Conservation (phyloP, 2,329 filamentous ascomycete genomes). For the Cladophialophora chaetospira region DNA sequence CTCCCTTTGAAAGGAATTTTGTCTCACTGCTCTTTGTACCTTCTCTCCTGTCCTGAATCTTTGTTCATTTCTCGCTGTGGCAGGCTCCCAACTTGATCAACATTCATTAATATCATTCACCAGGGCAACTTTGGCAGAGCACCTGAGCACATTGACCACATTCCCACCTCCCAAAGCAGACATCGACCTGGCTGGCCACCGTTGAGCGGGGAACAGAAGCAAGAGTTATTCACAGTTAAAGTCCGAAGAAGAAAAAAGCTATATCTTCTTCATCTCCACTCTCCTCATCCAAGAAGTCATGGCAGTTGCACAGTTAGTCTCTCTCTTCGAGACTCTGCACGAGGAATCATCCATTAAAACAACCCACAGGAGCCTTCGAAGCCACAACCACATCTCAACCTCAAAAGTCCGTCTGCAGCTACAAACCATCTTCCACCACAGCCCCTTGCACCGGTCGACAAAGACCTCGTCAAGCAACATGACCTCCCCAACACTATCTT, state of each 20-base stretch:
- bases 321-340: slow-evolving; percentile 26
- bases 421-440: slow-evolving; percentile 29
- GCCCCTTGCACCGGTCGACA: slow-evolving; percentile 14
- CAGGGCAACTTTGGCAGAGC: not conserved
- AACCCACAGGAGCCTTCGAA: slow-evolving; percentile 23
- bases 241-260: not conserved
- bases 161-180: slow-evolving; percentile 7
- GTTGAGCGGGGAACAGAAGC: slow-evolving; percentile 6
- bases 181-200: slow-evolving; percentile 22
- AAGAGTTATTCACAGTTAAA: not conserved
- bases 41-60: not conserved
- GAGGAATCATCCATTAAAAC: slow-evolving; percentile 23
- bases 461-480: slow-evolving; percentile 15
- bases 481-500: slow-evolving; percentile 19
- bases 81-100: not conserved
- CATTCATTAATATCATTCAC: not conserved
- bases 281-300: slow-evolving; percentile 8
- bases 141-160: slow-evolving; percentile 15
- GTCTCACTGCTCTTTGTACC: slow-evolving; percentile 20
- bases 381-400: slow-evolving; percentile 19
- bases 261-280: not conserved
- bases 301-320: slow-evolving; percentile 31
- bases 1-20: slow-evolving; percentile 15
- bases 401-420: slow-evolving; percentile 25
- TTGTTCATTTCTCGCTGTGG: slow-evolving; percentile 5